Percentiles rank a stretch among this genome's conserved stretches.
Conservation (phyloP, 2,329 filamentous ascomycete species). For the Tympanopsis confertula region DNA sequence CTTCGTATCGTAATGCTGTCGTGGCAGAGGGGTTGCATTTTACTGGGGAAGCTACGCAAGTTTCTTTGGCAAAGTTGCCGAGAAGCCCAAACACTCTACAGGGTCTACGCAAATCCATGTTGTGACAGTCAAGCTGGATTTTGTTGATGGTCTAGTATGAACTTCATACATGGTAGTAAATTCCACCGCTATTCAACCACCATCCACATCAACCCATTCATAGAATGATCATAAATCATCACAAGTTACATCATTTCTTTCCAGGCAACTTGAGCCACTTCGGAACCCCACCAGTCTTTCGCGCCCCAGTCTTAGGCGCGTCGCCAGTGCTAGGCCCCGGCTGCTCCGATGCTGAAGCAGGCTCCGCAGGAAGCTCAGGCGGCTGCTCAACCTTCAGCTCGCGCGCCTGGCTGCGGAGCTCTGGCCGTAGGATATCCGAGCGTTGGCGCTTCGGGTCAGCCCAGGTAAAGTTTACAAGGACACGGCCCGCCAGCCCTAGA, state of each 20-base stretch:
- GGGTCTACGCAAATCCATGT: too few relatives aligned
- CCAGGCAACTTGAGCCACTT: conserved; percentile 1
- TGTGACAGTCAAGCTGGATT: too few relatives aligned
- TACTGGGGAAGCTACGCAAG: too few relatives aligned
- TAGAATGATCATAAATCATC: too few relatives aligned
- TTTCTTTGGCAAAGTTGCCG: too few relatives aligned
- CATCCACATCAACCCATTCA: too few relatives aligned
- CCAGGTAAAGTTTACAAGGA: conserved; percentile 71
- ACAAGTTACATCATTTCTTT: conserved; percentile 1
- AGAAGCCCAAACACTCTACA: too few relatives aligned
- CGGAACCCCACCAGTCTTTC: not conserved
- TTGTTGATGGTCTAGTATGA: too few relatives aligned
- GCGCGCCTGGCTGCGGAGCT: not conserved
- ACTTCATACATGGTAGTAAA: too few relatives aligned
- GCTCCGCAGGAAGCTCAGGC: not conserved
- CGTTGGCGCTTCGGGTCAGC: conserved; percentile 35
- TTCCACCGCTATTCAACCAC: too few relatives aligned
- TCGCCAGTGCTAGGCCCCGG: not conserved
- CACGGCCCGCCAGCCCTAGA: conserved; percentile 57
- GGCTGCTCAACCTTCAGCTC: not conserved
- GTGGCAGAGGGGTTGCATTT: too few relatives aligned
- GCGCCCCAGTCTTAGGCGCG: not conserved
- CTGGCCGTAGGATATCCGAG: conserved; percentile 41
- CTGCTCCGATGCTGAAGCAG: not conserved
- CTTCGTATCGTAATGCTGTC: too few relatives aligned